Base-by-base conservation (phyloP, 805 yeast genomes). In the Lachancea mirantina region DNA sequence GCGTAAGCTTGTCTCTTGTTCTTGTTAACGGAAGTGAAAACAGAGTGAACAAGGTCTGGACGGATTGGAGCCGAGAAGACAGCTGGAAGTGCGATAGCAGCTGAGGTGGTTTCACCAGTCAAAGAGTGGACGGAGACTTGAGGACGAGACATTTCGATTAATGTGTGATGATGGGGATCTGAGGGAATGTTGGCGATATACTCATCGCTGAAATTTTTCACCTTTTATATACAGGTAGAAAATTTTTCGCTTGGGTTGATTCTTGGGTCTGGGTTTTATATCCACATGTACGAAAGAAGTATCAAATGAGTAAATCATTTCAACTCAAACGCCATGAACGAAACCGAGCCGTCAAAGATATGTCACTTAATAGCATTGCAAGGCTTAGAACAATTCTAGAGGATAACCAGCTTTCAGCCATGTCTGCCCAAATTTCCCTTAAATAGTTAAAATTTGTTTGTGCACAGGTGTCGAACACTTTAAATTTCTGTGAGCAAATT, bases 1-100 rank as follows among this genome's bases (percentile, higher is more conserved):
- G 99, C 96, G 82, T 92, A 92, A 71, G 99, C 96, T 76, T 92
- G 99, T 75, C 99, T 87, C 87, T 89, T 89, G 95, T 92, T 92
- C 92, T 92, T 92, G 94, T 88, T 88, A 60, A 92, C 85, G 67
- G 88, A 82, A 67, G 88, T 84, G 83, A 87, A 92, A 59, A 92
- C 99, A 66, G 95, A 72, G 87, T 88, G 98, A 67, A 92, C 96
- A 64, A 92, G 76, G 68, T 92, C 99, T 65, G 96, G 89, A 79
- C 99, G 88, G 78, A 92, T 94, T 70, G 99, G 99, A 65, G 98
- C 96, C 72, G 85, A 70, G 84, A 92, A 92, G 64, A 92, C 96
- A 62, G 95, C 94, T 74, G 99, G 98, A 63, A 92, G 77, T 60
- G 95, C 84, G 57, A 88, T 70, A 59, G 89, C 76, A 58, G 84